phyloP scores from a whole-genome alignment of 306 rosid species.

The Cucumis hystrix region DNA sequence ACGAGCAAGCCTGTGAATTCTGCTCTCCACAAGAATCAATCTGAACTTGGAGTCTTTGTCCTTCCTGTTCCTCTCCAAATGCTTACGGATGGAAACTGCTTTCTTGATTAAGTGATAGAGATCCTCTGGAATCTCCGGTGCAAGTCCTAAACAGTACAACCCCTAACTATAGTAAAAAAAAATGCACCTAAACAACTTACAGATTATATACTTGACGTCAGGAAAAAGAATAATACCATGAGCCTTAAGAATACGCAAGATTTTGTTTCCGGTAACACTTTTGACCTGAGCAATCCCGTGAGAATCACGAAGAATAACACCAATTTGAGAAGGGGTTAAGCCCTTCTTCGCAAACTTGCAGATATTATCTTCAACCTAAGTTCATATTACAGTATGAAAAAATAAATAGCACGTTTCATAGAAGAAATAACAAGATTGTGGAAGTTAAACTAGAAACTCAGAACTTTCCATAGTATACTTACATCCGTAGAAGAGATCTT shows the following conservation, averaged over 20 bases:
- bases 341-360: slow-evolving; percentile 91
- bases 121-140: slow-evolving; percentile 19
- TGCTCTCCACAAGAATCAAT: slow-evolving; percentile 15
- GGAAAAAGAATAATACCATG: slow-evolving; percentile 27
- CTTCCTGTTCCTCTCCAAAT: slow-evolving; percentile 20
- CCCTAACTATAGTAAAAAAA: background rate
- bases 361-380: slow-evolving; percentile 60
- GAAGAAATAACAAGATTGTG: background rate
- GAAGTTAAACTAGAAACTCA: background rate
- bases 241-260: slow-evolving; percentile 65
- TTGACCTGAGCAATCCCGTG: slow-evolving; percentile 64
- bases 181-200: background rate
- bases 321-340: slow-evolving; percentile 78
- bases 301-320: slow-evolving; percentile 81
- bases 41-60: slow-evolving; percentile 16
- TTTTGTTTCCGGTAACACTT: slow-evolving; percentile 64
- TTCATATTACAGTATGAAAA: background rate
- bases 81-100: slow-evolving; percentile 15
- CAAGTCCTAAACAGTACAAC: background rate
- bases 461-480: background rate
- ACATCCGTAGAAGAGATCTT: slow-evolving; percentile 65
- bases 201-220: too few relatives aligned
- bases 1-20: slow-evolving; percentile 15
- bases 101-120: slow-evolving; percentile 14
- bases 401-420: background rate